Evolutionary conservation across 2,329 filamentous ascomycete species (phyloP), one percentile per base, ranked within the genome.

Genomic region (Phoma sp.): DNA sequence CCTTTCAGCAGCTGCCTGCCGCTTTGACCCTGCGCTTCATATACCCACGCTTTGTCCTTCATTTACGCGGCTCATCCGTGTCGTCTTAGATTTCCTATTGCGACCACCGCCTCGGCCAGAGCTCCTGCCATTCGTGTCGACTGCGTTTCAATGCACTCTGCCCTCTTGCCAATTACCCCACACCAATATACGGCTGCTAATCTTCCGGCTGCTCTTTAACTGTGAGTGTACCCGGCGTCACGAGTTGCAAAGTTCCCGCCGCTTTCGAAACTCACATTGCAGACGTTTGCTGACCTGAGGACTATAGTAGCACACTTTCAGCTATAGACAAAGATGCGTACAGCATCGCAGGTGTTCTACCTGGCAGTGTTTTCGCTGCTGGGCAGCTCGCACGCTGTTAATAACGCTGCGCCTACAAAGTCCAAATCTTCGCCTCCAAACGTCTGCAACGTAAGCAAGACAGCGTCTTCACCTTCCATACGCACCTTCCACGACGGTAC

Each of bases 351-450:
- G 60, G 69, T 82, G 34, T 87, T 88, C 74, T 87, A 84, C 72
- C 77, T 87, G 51, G 85, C 85, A 49, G 78, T 86, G 59, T 87
- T 87, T 68, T 78, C 83, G 62, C 78, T 88, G 64, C 77, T 86
- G 57, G 76, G 77, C 51, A 73, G 78, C 42, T 77, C 78, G 48
- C 78, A 80, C 66, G 83, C 78, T 53, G 63, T 53, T 6, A 59
- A 57, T 47, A 70, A 70, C 60, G 67, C 57, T 42, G 54, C 64
- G 51, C 72, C 70, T 68, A 78, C 71, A 61, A 74, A 74, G 69
- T 66, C 71, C 49, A 71, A 69, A 60, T 68, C 70, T 63, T 60
- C 73, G 33, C 67, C 73, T 34, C 69, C 79, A 67, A 78, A 82
- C 69, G 77, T 81, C 66, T 86, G 83, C 75, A 81, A 82, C 65